These are phyloP conservation scores for Beauveria sp. DNA, from an alignment of 2,329 filamentous ascomycete genomes.

Conservation along the genomic window DNA sequence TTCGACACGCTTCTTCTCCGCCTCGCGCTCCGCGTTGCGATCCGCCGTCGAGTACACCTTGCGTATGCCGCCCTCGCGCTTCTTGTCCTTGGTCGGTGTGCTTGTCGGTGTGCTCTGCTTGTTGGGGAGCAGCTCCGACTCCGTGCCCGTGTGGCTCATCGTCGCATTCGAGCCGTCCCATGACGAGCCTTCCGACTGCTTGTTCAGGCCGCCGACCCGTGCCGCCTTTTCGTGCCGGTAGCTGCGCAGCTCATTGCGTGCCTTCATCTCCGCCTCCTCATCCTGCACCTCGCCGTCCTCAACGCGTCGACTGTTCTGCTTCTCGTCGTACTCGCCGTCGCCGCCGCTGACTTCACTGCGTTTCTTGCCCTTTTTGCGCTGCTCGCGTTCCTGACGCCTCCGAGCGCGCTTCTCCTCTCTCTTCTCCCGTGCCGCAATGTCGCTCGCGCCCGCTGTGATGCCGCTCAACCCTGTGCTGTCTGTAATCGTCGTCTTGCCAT, in stretches of 20 bases:
- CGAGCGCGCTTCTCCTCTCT: conserved; percentile 45
- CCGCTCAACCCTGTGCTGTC: conserved; percentile 41
- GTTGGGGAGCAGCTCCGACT: conserved; percentile 52
- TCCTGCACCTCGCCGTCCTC: conserved; percentile 56
- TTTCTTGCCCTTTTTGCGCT: conserved; percentile 6
- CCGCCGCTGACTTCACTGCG: conserved; percentile 20
- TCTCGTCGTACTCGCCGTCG: conserved; percentile 15
- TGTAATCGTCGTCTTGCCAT: conserved; percentile 38
- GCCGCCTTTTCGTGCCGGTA: conserved; percentile 86
- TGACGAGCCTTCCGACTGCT: conserved; percentile 65
- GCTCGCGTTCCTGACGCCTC: conserved; percentile 32
- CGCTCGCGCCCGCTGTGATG: conserved; percentile 50
- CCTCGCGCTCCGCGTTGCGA: conserved; percentile 43
- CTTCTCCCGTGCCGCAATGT: conserved; percentile 48
- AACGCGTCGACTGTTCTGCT: conserved; percentile 30
- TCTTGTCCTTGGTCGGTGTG: conserved; percentile 38
- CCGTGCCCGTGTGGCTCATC: conserved; percentile 53
- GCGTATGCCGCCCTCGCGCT: conserved; percentile 39
- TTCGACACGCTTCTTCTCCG: conserved; percentile 49
- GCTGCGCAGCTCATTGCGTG: conserved; percentile 62
- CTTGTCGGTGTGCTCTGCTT: conserved; percentile 48
- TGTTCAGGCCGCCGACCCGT: conserved; percentile 82
- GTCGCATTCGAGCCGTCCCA: conserved; percentile 72
- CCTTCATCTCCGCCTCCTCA: conserved; percentile 54
- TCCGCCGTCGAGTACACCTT: conserved; percentile 56